Evolutionary conservation across 202 grass and related monocot species (phyloP), one percentile per base, ranked within the genome.

Genomic region (Digitaria exilis): DNA sequence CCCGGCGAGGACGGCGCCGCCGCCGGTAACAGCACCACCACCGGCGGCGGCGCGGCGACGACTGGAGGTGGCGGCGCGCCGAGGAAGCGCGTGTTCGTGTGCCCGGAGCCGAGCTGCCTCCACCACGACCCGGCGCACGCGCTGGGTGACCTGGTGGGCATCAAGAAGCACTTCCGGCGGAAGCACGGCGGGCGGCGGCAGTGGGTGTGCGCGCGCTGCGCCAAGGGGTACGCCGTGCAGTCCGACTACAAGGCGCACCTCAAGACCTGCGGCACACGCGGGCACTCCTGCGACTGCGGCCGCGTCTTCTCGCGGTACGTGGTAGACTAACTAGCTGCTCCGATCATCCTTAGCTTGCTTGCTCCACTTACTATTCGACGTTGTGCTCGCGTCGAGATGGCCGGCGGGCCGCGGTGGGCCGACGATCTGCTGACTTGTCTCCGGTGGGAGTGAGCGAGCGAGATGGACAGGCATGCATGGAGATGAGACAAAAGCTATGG

Each of bases 171-270:
- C 89, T 98, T 93, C 84, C 84, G 96, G 66, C 89, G 96, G 15
- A 98, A 98, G 85, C 96, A 99, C 87, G 91, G 96, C 70, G 91
- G 87, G 14, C 85, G 88, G 80, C 91, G 91, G 59, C 96, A 99
- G 83, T 99, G 96, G 96, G 83, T 87, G 16, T 99, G 96, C 81
- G 86, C 75, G 41, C 87, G 87, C 44, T 99, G 96, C 91, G 86
- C 88, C 80, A 96, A 96, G 91, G 91, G 90, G 32, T 99, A 99
- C 78, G 93, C 96, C 59, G 96, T 99, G 31, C 93, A 96, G 81
- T 96, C 96, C 85, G 96, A 99, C 76, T 99, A 99, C 88, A 99
- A 99, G 87, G 96, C 96, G 7, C 96, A 99, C 84, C 93, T 99
- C 91, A 99, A 99, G 87, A 99, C 93, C 77, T 99, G 96, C 77